Evolutionary conservation across 768 basidiomycete species (phyloP).

Genomic region (Kwoniella bestiolae): DNA sequence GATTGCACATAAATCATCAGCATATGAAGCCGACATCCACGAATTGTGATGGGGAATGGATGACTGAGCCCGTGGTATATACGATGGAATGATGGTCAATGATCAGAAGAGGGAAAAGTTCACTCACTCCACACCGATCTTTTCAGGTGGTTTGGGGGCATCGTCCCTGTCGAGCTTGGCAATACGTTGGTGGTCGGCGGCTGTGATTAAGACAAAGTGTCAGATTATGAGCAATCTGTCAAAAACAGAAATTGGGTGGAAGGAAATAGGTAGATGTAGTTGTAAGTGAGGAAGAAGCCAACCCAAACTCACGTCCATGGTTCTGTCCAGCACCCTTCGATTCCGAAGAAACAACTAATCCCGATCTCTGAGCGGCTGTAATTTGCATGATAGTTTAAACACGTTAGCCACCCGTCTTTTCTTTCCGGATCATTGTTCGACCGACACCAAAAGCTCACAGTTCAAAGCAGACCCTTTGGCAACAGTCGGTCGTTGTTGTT

Average conservation of each 20-base stretch:
- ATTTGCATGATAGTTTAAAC: too few relatives aligned
- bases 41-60: not conserved
- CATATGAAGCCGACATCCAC: not conserved
- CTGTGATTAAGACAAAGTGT: too few relatives aligned
- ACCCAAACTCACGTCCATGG: constrained; percentile 50
- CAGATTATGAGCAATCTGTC: constrained; percentile 3
- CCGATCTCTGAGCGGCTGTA: constrained; percentile 12
- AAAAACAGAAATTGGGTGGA: not conserved
- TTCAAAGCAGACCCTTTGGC: constrained; percentile 30
- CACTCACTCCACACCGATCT: constrained; percentile 62
- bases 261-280: too few relatives aligned
- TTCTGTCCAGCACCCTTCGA: constrained; percentile 44
- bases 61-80: not conserved
- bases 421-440: too few relatives aligned
- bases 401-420: too few relatives aligned
- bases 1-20: not conserved
- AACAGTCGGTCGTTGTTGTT: constrained; percentile 25
- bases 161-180: constrained; percentile 94
- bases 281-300: too few relatives aligned
- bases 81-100: not conserved
- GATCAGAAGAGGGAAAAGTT: constrained; percentile 57
- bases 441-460: too few relatives aligned
- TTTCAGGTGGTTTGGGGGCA: constrained; percentile 89
- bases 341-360: constrained; percentile 24
- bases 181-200: constrained; percentile 89